phyloP scores from a whole-genome alignment of 345 rosid genomes.

The Diplotaxis tenuifolia region DNA sequence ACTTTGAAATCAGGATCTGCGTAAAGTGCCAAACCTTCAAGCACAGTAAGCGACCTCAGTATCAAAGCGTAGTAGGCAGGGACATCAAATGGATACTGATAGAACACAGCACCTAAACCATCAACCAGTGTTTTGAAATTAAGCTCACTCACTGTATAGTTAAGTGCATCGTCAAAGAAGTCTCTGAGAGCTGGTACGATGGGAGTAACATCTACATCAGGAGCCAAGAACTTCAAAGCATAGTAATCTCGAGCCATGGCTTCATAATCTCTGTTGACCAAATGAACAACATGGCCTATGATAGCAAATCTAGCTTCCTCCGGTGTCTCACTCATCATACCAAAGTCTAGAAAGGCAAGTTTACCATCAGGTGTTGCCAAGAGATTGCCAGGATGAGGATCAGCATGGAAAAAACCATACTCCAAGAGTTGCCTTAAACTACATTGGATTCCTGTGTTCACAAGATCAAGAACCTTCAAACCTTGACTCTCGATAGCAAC shows the following conservation, averaged over 20 bases:
- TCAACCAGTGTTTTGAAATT: conserved; percentile 90
- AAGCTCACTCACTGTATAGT: conserved; percentile 85
- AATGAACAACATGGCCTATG: conserved; percentile 88
- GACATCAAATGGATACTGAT: conserved; percentile 86
- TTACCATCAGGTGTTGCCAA: conserved; percentile 97
- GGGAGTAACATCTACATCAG: conserved; percentile 92
- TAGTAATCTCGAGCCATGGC: conserved; percentile 98
- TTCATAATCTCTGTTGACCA: conserved; percentile 95
- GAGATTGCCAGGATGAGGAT: conserved; percentile 99
- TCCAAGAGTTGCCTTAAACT: conserved; percentile 93
- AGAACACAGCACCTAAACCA: conserved; percentile 88
- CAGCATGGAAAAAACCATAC: conserved; percentile 95
- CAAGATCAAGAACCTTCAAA: conserved; percentile 90
- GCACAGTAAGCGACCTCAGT: conserved; percentile 92
- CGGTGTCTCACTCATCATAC: conserved; percentile 99
- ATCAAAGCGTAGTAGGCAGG: conserved; percentile 94
- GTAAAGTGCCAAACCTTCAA: conserved; percentile 89
- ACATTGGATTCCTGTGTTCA: conserved; percentile 91
- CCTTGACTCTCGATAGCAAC: conserved; percentile 91
- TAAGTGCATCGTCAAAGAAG: conserved; percentile 94
- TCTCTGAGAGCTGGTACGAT: conserved; percentile 80
- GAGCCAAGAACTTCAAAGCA: conserved; percentile 74
- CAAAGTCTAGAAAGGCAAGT: conserved; percentile 97
- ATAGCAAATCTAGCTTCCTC: conserved; percentile 96
- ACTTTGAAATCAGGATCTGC: conserved; percentile 95